Percentiles rank a stretch among this genome's conserved stretches.
phyloP scores from a whole-genome alignment of 2,329 filamentous ascomycete genomes.

The Arthrinium phaeospermum region DNA sequence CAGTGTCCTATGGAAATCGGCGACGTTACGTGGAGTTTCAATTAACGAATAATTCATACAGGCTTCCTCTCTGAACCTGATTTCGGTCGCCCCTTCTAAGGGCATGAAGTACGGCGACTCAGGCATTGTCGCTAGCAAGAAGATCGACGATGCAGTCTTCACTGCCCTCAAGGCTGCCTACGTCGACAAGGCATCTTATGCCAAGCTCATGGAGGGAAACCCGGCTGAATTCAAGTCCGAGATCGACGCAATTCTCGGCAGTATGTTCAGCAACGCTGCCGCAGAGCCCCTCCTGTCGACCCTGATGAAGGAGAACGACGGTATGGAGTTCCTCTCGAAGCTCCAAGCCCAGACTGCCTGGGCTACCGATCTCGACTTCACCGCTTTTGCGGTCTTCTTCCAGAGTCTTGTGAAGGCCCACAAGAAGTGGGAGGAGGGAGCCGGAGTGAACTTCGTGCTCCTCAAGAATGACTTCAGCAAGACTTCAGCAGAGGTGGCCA shows the following conservation, averaged over 20 bases:
- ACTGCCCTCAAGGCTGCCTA: background rate
- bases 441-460: background rate
- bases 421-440: background rate
- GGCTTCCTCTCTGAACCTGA: background rate
- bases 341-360: background rate
- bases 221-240: background rate
- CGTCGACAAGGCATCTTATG: too few species aligned
- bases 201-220: background rate
- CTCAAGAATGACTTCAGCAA: background rate
- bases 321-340: background rate
- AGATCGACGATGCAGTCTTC: background rate
- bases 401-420: background rate
- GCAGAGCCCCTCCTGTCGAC: rapidly evolving
- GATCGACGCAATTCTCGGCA: background rate
- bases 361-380: background rate
- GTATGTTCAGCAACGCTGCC: background rate
- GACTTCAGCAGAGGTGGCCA: background rate
- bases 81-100: background rate
- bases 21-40: background rate
- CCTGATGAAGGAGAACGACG: background rate
- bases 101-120: background rate
- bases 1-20: background rate
- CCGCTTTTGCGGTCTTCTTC: background rate
- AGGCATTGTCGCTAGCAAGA: background rate
- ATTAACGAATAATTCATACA: background rate